phyloP scores from a whole-genome alignment of 768 basidiomycete species.

The Nidularia sp. region DNA sequence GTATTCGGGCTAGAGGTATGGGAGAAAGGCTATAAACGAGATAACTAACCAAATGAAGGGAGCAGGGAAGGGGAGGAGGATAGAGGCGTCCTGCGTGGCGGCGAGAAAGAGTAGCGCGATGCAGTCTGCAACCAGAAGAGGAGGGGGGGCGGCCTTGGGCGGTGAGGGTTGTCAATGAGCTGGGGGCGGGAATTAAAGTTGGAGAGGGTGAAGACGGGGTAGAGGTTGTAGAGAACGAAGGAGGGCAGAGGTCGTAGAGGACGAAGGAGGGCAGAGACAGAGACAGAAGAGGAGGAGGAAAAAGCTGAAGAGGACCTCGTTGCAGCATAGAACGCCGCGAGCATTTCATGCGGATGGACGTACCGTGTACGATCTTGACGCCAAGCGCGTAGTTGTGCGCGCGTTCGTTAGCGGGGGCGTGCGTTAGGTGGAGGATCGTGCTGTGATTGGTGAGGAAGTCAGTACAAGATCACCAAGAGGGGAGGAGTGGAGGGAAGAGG shows the following conservation, averaged over 20 bases:
- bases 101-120: conserved; percentile 49
- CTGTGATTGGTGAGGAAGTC: conserved; percentile 24
- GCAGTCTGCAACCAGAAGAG: conserved; percentile 60
- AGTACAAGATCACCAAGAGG: not conserved
- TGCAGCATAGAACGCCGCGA: conserved; percentile 13
- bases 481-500: no score
- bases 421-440: conserved; percentile 61
- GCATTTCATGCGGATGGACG: conserved; percentile 75
- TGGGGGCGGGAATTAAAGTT: no score
- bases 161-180: conserved; percentile 19
- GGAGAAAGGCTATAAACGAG: not conserved
- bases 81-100: conserved; percentile 41
- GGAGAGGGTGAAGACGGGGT: no score
- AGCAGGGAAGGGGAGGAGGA: conserved; percentile 15
- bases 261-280: no score
- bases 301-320: no score
- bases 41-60: not conserved
- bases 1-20: no score
- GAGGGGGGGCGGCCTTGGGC: conserved; percentile 58
- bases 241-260: no score
- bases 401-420: conserved; percentile 62
- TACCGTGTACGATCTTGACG: conserved; percentile 88
- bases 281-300: no score
- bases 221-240: no score
- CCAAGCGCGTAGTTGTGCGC: conserved; percentile 71